These are phyloP conservation scores for Leccinum insigne DNA, from an alignment of 1,284 basidiomycete species.

Conservation along the genomic window DNA sequence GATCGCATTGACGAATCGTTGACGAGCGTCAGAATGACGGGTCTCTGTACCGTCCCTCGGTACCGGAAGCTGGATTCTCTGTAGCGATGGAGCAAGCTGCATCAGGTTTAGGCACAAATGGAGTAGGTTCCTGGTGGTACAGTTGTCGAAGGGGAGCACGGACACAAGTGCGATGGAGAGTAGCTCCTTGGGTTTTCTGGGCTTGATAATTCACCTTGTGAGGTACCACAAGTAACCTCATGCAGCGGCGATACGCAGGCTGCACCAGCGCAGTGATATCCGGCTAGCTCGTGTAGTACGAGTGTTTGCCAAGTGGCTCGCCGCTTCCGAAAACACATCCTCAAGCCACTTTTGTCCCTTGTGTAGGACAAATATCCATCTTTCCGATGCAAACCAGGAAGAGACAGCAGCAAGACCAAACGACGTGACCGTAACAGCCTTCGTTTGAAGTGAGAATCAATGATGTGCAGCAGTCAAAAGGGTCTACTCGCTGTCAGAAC, in stretches of 20 bases:
- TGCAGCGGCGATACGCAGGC: constrained; percentile 23
- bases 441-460: constrained; percentile 12
- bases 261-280: constrained; percentile 28
- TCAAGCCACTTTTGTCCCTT: too few relatives aligned
- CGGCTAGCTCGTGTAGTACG: constrained; percentile 3
- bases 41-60: constrained; percentile 25
- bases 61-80: constrained; percentile 31
- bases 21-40: constrained; percentile 34
- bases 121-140: constrained; percentile 23
- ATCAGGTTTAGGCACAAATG: constrained; percentile 18
- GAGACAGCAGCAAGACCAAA: too few relatives aligned
- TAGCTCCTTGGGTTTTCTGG: constrained; percentile 22
- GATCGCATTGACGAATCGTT: constrained; percentile 44
- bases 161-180: constrained; percentile 24
- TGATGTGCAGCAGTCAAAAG: not conserved
- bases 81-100: constrained; percentile 24
- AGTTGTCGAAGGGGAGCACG: constrained; percentile 20
- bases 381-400: too few relatives aligned
- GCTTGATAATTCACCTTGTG: constrained; percentile 31
- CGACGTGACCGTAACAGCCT: constrained; percentile 14
- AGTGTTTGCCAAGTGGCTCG: too few relatives aligned
- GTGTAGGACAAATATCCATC: too few relatives aligned
- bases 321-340: too few relatives aligned
- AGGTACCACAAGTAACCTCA: constrained; percentile 26
- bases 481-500: constrained; percentile 57